These are phyloP conservation scores for Colletotrichum theobromicola DNA, from an alignment of 2,329 filamentous ascomycete genomes.

Conservation along the genomic window DNA sequence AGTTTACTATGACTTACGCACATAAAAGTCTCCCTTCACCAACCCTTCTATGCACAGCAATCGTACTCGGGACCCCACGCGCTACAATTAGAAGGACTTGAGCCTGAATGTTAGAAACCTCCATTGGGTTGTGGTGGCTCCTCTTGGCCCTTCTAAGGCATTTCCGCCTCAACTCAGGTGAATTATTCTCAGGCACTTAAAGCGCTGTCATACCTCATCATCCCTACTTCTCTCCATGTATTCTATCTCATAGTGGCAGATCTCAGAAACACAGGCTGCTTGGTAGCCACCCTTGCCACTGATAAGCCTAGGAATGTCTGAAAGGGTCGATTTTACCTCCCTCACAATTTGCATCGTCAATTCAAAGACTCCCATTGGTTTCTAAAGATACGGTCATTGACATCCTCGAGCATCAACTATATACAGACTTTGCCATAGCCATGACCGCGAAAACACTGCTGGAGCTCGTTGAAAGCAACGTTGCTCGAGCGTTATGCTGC, in stretches of 20 bases:
- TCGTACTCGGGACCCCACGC: not conserved
- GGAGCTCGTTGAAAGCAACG: no score
- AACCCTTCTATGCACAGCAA: not conserved
- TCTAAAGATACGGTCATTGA: not conserved
- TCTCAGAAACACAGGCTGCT: no score
- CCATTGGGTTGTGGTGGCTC: accelerated
- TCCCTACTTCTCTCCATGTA: not conserved
- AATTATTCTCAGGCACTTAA: not conserved
- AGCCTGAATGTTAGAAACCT: accelerated
- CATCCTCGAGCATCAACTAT: not conserved
- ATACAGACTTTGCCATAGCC: accelerated
- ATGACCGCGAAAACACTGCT: not conserved
- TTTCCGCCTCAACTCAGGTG: accelerated
- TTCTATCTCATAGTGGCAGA: no score
- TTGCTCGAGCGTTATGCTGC: no score
- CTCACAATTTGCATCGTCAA: no score
- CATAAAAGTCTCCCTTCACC: not conserved
- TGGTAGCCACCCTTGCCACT: no score
- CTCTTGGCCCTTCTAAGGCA: no score
- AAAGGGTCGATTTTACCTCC: no score
- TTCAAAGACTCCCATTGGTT: not conserved
- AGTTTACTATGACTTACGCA: no score
- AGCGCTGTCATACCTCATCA: not conserved
- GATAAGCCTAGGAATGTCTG: not conserved
- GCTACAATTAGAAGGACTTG: no score